These are phyloP conservation scores for Beta macrorhiza DNA, from an alignment of 179 eudicot genomes.

Conservation along the genomic window DNA sequence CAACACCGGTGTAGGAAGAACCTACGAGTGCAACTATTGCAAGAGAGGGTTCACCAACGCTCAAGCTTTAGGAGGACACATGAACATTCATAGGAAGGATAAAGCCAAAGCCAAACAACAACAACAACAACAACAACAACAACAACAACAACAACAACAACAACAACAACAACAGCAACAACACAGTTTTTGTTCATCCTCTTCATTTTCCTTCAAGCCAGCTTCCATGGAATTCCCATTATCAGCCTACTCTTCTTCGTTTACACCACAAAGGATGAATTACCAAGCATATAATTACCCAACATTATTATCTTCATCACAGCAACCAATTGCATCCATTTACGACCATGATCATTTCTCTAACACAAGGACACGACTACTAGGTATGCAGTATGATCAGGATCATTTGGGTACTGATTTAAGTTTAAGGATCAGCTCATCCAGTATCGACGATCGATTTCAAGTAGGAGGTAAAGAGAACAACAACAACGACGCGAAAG, in stretches of 20 bases:
- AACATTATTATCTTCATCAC: conserved; percentile 5
- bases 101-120: conserved; percentile 54
- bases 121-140: conserved; percentile 31
- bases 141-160: conserved; percentile 34
- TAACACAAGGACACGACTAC: conserved; percentile 14
- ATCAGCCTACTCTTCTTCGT: conserved; percentile 21
- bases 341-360: neutral
- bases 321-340: neutral
- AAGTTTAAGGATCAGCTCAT: conserved; percentile 30
- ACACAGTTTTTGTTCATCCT: conserved; percentile 17
- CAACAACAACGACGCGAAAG: conserved; percentile 8
- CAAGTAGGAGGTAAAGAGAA: neutral
- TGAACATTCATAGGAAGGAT: conserved; percentile 90
- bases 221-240: neutral
- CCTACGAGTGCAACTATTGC: conserved; percentile 64
- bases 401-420: conserved; percentile 30
- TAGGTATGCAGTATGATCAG: conserved; percentile 18
- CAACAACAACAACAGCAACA: conserved; percentile 15
- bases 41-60: conserved; percentile 93
- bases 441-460: neutral
- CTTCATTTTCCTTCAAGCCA: conserved; percentile 20
- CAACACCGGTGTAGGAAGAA: conserved; percentile 30
- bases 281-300: conserved; percentile 22
- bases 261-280: conserved; percentile 15
- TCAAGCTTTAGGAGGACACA: conserved; percentile 94